Evolutionary conservation across 2,329 filamentous ascomycete species (phyloP).

Genomic region (Fusarium clavum): DNA sequence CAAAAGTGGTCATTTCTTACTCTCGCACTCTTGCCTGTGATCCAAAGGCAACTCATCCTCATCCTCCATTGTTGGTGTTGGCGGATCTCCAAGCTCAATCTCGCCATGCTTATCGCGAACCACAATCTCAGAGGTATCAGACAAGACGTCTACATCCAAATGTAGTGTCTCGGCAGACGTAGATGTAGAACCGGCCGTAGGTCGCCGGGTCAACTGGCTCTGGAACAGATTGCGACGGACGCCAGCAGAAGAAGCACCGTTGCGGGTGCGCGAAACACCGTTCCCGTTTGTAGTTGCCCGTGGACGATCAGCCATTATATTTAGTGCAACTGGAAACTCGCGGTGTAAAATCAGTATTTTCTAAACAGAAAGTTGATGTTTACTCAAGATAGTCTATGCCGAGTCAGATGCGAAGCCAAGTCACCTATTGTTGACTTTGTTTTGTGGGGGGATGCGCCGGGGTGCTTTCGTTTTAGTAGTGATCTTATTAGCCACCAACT

Average conservation of each 20-base stretch:
- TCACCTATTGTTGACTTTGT: slow-evolving; percentile 39
- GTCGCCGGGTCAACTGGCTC: slow-evolving; percentile 67
- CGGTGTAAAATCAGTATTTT: neutral
- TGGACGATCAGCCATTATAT: slow-evolving; percentile 43
- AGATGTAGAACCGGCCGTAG: slow-evolving; percentile 57
- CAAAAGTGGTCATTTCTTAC: slow-evolving; percentile 50
- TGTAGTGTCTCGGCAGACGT: slow-evolving; percentile 60
- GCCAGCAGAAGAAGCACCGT: slow-evolving; percentile 37
- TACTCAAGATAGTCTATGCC: slow-evolving; percentile 6
- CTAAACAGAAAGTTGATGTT: slow-evolving; percentile 17
- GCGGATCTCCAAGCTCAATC: slow-evolving; percentile 69
- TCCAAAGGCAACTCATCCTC: slow-evolving; percentile 67
- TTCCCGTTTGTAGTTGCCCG: slow-evolving; percentile 37
- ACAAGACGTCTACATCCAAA: slow-evolving; percentile 60
- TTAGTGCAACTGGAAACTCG: neutral
- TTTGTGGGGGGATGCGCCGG: slow-evolving; percentile 42
- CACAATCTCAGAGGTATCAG: slow-evolving; percentile 67
- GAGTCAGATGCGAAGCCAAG: slow-evolving; percentile 24
- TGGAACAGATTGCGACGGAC: slow-evolving; percentile 67
- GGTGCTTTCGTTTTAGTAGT: slow-evolving; percentile 25
- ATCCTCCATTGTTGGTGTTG: slow-evolving; percentile 64
- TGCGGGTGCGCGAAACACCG: slow-evolving; percentile 33
- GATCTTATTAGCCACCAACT: slow-evolving; percentile 14
- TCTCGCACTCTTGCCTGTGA: slow-evolving; percentile 67
- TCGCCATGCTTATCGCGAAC: slow-evolving; percentile 72